Evolutionary conservation across 2,329 filamentous ascomycete genomes (phyloP).

Genomic region (Shiraia bambusicola): DNA sequence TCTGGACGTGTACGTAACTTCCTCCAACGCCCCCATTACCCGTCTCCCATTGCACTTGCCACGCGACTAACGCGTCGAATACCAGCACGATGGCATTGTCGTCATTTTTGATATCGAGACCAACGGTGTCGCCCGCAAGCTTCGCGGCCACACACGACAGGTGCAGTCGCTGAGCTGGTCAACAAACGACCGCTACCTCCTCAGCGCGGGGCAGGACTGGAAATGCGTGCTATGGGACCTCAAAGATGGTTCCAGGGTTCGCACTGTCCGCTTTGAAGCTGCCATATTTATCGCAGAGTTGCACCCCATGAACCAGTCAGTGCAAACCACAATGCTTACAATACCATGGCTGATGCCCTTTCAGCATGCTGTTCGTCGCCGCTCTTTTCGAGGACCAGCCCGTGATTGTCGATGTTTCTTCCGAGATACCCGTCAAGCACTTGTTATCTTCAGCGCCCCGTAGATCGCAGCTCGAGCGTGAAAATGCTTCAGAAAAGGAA

Average conservation of each 20-base stretch:
- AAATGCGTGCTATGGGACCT: slow-evolving; percentile 96
- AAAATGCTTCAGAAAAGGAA: slow-evolving; percentile 78
- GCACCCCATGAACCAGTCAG: slow-evolving; percentile 85
- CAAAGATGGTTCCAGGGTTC: slow-evolving; percentile 67
- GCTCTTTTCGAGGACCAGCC: slow-evolving; percentile 94
- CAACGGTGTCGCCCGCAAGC: slow-evolving; percentile 90
- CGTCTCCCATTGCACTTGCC: neutral
- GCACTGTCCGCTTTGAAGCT: slow-evolving; percentile 87
- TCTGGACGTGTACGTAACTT: slow-evolving; percentile 71
- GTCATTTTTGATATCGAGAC: slow-evolving; percentile 98
- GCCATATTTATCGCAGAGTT: slow-evolving; percentile 95
- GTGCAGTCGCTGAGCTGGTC: slow-evolving; percentile 97
- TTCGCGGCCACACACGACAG: slow-evolving; percentile 88
- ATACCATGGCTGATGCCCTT: slow-evolving; percentile 8
- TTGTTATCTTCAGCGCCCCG: slow-evolving; percentile 80
- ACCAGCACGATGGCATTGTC: slow-evolving; percentile 78
- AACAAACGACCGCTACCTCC: slow-evolving; percentile 81
- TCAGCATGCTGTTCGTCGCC: slow-evolving; percentile 78
- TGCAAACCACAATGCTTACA: neutral
- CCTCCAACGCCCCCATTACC: slow-evolving; percentile 5
- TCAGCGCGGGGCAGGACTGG: slow-evolving; percentile 94
- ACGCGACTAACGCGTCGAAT: slow-evolving; percentile 11
- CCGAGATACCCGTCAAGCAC: slow-evolving; percentile 70
- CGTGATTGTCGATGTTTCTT: slow-evolving; percentile 77
- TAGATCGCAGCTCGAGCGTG: slow-evolving; percentile 68